Conservation (phyloP, 164 flowering plant species). For the Platanus orientalis region DNA sequence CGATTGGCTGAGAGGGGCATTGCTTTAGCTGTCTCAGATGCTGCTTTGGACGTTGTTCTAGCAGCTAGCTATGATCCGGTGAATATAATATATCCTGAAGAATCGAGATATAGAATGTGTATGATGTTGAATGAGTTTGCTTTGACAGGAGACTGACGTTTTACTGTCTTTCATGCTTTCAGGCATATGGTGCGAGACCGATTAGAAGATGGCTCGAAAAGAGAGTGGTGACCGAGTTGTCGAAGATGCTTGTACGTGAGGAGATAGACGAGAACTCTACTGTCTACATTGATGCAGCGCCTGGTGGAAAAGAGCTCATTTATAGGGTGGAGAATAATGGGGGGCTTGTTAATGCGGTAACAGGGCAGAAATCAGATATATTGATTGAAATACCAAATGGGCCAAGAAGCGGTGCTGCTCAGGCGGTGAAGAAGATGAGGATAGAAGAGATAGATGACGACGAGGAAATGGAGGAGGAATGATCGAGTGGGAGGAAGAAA, state of each 20-base stretch:
- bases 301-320: conserved; percentile 14
- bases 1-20: conserved; percentile 84
- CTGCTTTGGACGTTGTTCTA: conserved; percentile 64
- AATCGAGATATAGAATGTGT: too few relatives aligned
- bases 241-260: conserved; percentile 67
- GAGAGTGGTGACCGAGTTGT: conserved; percentile 78
- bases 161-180: background rate
- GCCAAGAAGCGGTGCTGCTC: conserved; percentile 31
- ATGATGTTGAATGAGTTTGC: background rate
- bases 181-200: conserved; percentile 91
- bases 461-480: background rate
- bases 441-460: conserved; percentile 24
- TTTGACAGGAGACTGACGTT: background rate
- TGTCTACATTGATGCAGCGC: conserved; percentile 61
- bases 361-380: conserved; percentile 51
- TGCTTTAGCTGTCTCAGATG: conserved; percentile 77
- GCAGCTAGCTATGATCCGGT: conserved; percentile 86
- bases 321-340: conserved; percentile 51
- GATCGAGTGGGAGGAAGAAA: background rate
- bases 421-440: conserved; percentile 65
- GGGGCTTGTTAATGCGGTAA: conserved; percentile 50
- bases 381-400: conserved; percentile 48
- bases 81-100: too few relatives aligned
- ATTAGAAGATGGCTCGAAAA: conserved; percentile 91
- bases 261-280: conserved; percentile 93